These are phyloP conservation scores for Ustilago lituana DNA, from an alignment of 1,284 basidiomycete species.

Conservation along the genomic window DNA sequence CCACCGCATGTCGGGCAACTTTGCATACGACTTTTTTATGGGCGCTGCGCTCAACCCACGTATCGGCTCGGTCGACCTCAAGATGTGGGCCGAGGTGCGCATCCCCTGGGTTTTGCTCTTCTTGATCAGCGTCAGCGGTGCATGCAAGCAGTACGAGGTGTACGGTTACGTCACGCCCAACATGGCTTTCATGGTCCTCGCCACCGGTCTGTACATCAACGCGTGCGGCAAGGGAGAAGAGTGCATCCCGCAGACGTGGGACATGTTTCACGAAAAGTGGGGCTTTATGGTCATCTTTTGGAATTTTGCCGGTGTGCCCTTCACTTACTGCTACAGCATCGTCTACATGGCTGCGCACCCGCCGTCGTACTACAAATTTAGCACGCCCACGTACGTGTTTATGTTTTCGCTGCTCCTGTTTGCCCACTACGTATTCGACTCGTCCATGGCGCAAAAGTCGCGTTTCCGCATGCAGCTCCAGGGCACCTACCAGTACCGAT, in stretches of 20 bases:
- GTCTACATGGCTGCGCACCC: constrained; percentile 98
- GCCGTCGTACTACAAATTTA: constrained; percentile 86
- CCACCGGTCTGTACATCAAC: constrained; percentile 95
- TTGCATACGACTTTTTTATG: constrained; percentile 80
- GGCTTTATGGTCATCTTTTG: constrained; percentile 69
- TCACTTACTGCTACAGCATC: constrained; percentile 80
- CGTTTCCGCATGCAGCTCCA: constrained; percentile 95
- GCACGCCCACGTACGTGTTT: constrained; percentile 77
- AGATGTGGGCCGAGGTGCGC: constrained; percentile 98
- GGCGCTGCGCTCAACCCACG: constrained; percentile 93
- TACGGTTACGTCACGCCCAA: constrained; percentile 94
- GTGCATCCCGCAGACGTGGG: constrained; percentile 98
- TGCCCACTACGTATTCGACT: constrained; percentile 75
- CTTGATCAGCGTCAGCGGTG: constrained; percentile 89
- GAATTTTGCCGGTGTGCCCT: constrained; percentile 86
- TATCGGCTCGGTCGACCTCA: constrained; percentile 90
- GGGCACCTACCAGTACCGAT: constrained; percentile 79
- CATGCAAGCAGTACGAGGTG: constrained; percentile 86
- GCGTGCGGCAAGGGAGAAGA: constrained; percentile 79
- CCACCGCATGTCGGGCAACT: constrained; percentile 86
- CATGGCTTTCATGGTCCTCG: constrained; percentile 95
- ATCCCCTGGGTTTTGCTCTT: constrained; percentile 98
- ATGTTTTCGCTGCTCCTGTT: constrained; percentile 59
- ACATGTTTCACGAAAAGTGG: constrained; percentile 68
- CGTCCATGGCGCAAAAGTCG: constrained; percentile 95